Base-by-base conservation (phyloP, 495 filamentous ascomycete genomes). In the Aspergillus haitiensis region DNA sequence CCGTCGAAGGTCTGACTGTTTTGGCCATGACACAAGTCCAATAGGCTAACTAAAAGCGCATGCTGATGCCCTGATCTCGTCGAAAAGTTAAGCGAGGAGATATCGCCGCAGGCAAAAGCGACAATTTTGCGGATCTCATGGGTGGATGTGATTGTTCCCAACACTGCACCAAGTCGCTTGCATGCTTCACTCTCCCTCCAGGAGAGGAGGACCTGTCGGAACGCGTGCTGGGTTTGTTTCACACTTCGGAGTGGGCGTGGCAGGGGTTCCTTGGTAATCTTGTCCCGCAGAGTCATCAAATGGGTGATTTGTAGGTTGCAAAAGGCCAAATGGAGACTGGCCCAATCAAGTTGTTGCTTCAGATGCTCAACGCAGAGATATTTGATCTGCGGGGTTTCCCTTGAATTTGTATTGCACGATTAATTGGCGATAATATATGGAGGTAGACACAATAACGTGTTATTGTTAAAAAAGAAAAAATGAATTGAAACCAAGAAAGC, bases 81-180 rank as follows among this genome's bases (percentile, higher is more conserved):
- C 21, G 21, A 46, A 18, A 10, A 3, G 5, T 10, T 45, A 49
- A 3, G 5, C 11, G 2, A 4, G 4, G 59, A 49, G 6, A 61
- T 44, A 7, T 55, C 53, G 10, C 51, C 51, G 36, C 59, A 61
- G 11, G 21, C 46, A 18, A 61, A 49, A 7, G 15, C 45, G 18
- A 61, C 27, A n/a, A 61, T 56, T 46, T 51, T 61, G n/a, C 13
- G 35, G 45, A 61, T 51, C 7, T 16, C 35, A n/a, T 18, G 21
- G 9, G 35, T 6, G 2, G 37, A 2, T 12, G 44, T 47, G 35
- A 42, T 16, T 0, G 35, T 5, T 8, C 35, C 13, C 12, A 61
- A 8, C 4, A 31, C 18, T 4, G 12, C 11, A 13, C 35, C n/a
- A 16, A 61, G 18, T 0, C 21, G 34, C 9, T 13, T 40, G 12